Conservation (phyloP, 2,329 filamentous ascomycete genomes). For the Fusarium tanahbumbuense region DNA sequence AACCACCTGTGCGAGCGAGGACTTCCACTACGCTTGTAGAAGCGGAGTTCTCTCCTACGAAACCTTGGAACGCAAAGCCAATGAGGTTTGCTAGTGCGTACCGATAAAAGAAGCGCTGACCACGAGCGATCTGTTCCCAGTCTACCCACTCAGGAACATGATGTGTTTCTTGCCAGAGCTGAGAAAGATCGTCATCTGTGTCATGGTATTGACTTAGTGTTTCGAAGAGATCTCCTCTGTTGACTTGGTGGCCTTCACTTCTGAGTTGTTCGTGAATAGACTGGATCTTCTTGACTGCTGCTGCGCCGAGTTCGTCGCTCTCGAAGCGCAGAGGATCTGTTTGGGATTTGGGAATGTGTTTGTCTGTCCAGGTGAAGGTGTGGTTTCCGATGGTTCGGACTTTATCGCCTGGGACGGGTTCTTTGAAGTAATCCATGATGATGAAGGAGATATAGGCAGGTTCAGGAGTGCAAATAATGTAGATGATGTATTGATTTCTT, state of each 20-base stretch:
- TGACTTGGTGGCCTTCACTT: background rate
- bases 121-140: slow-evolving; percentile 73
- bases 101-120: slow-evolving; percentile 72
- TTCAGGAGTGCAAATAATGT: background rate
- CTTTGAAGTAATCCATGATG: background rate
- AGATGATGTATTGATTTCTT: background rate
- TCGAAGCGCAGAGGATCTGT: slow-evolving; percentile 23
- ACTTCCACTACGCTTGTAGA: slow-evolving; percentile 72
- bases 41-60: slow-evolving; percentile 56
- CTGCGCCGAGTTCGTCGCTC: slow-evolving; percentile 18
- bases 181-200: slow-evolving; percentile 5
- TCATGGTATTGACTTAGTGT: slow-evolving; percentile 4
- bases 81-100: slow-evolving; percentile 72
- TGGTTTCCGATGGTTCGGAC: slow-evolving; percentile 20
- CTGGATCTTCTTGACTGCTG: slow-evolving; percentile 12
- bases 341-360: slow-evolving; percentile 19
- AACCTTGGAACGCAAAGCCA: slow-evolving; percentile 56
- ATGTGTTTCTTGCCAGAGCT: slow-evolving; percentile 58
- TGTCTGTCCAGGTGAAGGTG: slow-evolving; percentile 14
- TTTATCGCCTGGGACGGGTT: background rate
- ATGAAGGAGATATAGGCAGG: fast-evolving
- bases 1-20: slow-evolving; percentile 73
- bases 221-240: slow-evolving; percentile 19
- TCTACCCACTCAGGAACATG: slow-evolving; percentile 74
- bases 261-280: slow-evolving; percentile 4